Evolutionary conservation across 1,284 basidiomycete species (phyloP).

Genomic region (Ceratobasidium sp.): DNA sequence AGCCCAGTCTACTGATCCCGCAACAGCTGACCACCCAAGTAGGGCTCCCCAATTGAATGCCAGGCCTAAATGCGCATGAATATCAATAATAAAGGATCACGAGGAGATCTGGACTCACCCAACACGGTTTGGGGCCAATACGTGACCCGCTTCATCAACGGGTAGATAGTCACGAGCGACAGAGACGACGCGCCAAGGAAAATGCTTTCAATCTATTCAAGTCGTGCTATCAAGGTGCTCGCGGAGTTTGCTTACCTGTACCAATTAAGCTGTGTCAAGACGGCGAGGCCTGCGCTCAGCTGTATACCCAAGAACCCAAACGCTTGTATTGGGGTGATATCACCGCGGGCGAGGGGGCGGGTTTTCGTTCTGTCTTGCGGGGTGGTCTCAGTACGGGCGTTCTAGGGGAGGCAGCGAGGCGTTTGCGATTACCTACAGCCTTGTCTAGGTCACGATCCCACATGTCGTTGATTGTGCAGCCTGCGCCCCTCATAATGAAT

Average conservation of each 20-base stretch:
- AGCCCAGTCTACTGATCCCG: conserved; percentile 84
- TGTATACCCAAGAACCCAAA: conserved; percentile 88
- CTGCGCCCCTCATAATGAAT: conserved; percentile 96
- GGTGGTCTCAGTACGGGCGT: not conserved
- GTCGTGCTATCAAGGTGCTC: conserved; percentile 7
- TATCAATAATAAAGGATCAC: not conserved
- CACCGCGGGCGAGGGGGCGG: conserved; percentile 84
- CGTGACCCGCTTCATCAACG: conserved; percentile 97
- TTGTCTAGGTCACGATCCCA: conserved; percentile 96
- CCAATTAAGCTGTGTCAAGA: conserved; percentile 93
- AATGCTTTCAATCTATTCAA: conserved; percentile 69
- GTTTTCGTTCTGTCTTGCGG: conserved; percentile 72
- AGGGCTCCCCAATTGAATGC: conserved; percentile 99
- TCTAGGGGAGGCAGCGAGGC: not conserved
- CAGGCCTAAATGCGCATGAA: conserved; percentile 68
- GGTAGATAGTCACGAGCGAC: conserved; percentile 90
- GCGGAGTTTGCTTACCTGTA: conserved; percentile 76
- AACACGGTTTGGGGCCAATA: conserved; percentile 97
- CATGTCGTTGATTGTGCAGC: conserved; percentile 99
- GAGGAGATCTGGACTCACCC: conserved; percentile 63
- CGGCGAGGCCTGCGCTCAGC: conserved; percentile 86
- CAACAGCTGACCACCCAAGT: conserved; percentile 95
- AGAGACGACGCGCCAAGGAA: conserved; percentile 91
- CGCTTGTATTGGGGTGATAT: conserved; percentile 83
- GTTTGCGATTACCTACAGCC: conserved; percentile 82